Evolutionary conservation across 305 asterid species (phyloP), one percentile per base, ranked within the genome.

Genomic region (Solanum hybrid): DNA sequence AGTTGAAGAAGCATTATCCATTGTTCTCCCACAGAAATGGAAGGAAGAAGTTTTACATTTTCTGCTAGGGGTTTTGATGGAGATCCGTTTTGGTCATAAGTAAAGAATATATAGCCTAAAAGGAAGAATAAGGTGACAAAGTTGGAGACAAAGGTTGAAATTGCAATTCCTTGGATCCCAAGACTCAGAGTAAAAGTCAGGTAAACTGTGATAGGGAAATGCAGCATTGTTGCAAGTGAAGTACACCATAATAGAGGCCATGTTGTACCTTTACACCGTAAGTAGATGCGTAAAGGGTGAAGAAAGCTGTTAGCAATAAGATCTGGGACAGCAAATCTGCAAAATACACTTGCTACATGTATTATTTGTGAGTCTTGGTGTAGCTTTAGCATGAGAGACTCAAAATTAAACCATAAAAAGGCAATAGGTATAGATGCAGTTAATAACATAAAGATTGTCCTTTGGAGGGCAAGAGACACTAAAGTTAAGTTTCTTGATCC

Each of bases 231-330:
- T 69, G 98, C 93, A 3, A 94, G 91, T 87, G 91, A 91, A 90
- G 96, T 93, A 93, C 97, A 93, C 98, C 98, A 96, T 14, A 96
- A 93, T 87, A 96, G 89, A 87, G 99, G 98, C 99, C 99, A 96
- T 83, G 98, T 92, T 29, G 93, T 93, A 73, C 98, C 98, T 92
- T 90, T 95, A 93, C 96, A 94, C 82, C 99, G 97, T 90, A 94
- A 91, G 91, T 94, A 96, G 86, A 96, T 96, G 79, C 99, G 96
- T 39, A 96, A 80, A 89, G 99, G 99, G 91, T 95, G 96, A 88
- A 96, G 96, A 26, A 96, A 74, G 92, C 99, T 96, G 84, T 93
- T 96, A 81, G 93, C 95, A 37, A 96, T 86, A 77, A 96, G 99
- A 94, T 96, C 98, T 7, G 98, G 99, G 92, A 96, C 87, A 13